Evolutionary conservation across 192 early-diverging fungal species (phyloP).

Genomic region (Coemansia sp.): DNA sequence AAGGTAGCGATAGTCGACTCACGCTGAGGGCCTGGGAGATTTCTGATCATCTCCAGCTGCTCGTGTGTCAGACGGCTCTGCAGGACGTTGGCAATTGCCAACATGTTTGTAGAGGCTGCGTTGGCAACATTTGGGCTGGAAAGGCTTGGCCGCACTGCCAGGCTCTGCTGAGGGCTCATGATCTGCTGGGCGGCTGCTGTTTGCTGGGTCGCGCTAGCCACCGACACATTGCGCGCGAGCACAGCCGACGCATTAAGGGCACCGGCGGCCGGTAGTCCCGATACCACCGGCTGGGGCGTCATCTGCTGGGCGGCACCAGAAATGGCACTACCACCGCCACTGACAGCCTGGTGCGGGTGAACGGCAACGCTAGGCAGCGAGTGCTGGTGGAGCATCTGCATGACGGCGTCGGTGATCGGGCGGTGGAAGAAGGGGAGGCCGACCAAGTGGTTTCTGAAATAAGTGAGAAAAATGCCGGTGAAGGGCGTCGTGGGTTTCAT

Average conservation of each 20-base stretch:
- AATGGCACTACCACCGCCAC: not conserved
- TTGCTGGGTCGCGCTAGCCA: not conserved
- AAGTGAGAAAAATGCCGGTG: conserved; percentile 26
- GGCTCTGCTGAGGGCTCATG: conserved; percentile 38
- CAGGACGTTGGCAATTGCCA: not conserved
- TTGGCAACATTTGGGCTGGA: conserved; percentile 21
- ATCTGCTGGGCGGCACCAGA: conserved; percentile 14
- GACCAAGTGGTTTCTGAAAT: conserved; percentile 20
- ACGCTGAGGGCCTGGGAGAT: conserved; percentile 17
- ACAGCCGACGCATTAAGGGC: conserved; percentile 5
- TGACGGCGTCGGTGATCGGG: conserved; percentile 17
- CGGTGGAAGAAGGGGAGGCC: conserved; percentile 26
- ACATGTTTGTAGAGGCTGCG: conserved; percentile 9
- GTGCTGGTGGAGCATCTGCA: conserved; percentile 10
- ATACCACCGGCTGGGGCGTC: conserved; percentile 22
- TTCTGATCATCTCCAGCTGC: conserved; percentile 15
- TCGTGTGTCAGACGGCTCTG: conserved; percentile 12
- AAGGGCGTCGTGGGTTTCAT: conserved; percentile 7
- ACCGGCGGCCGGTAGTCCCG: conserved; percentile 10
- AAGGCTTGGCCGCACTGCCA: conserved; percentile 17
- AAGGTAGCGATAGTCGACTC: conserved; percentile 3
- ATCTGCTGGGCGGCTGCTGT: conserved; percentile 25
- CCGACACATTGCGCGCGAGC: conserved; percentile 4
- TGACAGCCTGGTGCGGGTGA: not conserved
- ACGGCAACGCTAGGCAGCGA: not conserved